Conservation (phyloP, 2,329 filamentous ascomycete genomes). For the Diaporthe capsici region DNA sequence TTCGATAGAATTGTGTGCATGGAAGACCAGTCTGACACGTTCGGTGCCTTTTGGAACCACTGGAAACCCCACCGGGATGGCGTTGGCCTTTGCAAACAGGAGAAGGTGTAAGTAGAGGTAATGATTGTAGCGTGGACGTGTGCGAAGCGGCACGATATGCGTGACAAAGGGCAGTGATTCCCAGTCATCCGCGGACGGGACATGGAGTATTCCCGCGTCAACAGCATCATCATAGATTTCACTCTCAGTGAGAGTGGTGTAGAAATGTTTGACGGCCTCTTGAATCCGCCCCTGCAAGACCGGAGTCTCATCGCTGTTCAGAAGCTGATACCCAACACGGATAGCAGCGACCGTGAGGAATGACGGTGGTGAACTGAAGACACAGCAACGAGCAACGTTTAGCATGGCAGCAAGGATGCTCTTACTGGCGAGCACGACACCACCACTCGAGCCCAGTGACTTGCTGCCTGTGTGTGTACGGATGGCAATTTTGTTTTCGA, state of each 20-base stretch:
- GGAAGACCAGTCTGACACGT: constrained; percentile 54
- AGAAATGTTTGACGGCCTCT: too few species aligned
- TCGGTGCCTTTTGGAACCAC: constrained; percentile 54
- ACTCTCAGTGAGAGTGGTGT: too few species aligned
- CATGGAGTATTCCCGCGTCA: too few species aligned
- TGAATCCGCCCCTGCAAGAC: too few species aligned
- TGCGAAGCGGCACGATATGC: neutral
- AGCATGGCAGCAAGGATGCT: neutral
- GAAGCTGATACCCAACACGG: too few species aligned
- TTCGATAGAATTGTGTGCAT: constrained; percentile 54
- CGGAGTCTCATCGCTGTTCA: too few species aligned
- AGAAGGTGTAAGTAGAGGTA: constrained; percentile 44
- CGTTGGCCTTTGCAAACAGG: constrained; percentile 20
- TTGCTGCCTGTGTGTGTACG: constrained; percentile 68
- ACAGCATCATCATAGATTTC: too few species aligned
- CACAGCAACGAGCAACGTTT: too few species aligned
- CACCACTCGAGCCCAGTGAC: constrained; percentile 58
- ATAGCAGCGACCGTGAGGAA: too few species aligned
- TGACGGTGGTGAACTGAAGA: too few species aligned
- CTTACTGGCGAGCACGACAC: neutral
- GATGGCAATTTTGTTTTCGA: constrained; percentile 65
- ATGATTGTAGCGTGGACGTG: constrained; percentile 34
- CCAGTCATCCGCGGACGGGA: too few species aligned
- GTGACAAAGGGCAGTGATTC: too few species aligned
- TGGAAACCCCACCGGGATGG: constrained; percentile 52